Evolutionary conservation across 2,329 filamentous ascomycete genomes (phyloP), one percentile per base, ranked within the genome.

Genomic region (Capronia epimyces): DNA sequence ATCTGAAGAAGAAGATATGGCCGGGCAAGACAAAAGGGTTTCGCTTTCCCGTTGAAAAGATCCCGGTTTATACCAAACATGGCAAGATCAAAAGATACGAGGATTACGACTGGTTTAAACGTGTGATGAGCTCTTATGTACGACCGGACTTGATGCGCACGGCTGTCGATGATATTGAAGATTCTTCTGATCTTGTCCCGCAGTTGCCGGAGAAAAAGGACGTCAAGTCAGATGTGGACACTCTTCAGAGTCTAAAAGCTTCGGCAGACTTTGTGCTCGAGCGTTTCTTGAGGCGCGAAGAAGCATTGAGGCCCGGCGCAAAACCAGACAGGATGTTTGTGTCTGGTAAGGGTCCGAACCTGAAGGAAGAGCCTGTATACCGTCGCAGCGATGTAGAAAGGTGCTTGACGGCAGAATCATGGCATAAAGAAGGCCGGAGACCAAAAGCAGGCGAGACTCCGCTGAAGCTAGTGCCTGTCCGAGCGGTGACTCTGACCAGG

Each of bases 391-490:
- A 97, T 59, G 82, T 97, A 0, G 81, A 90, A 2, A 76, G 79
- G 32, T 95, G 94, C 66, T 90, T 95, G 67, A 94, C 88, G 22
- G 86, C 87, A 1, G 93, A 98, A 66, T 95, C 88, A 1, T 98
- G 93, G 93, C 93, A 97, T 66, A 96, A 96, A 66, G 91, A 96
- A 73, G 93, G 93, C 0, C 81, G 91, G 9, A 84, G 83, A 21
- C 82, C 93, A 2, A 77, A 80, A 21, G 64, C 75, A 0, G 89
- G 87, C 2, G 82, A 86, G 58, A 71, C 81, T 43, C 87, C 93
- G 0, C 70, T 96, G 53, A 98, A 98, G 67, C 78, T 80, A 36
- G 93, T 95, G 0, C 89, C 91, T 0, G 89, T 93, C 65, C 86
- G 93, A 36, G 93, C 89, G 13, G 91, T 95, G 2, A 98, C 93